Evolutionary conservation across 139 green algal species (phyloP), one percentile per base, ranked within the genome.

Genomic region (Penium margaritaceum): DNA sequence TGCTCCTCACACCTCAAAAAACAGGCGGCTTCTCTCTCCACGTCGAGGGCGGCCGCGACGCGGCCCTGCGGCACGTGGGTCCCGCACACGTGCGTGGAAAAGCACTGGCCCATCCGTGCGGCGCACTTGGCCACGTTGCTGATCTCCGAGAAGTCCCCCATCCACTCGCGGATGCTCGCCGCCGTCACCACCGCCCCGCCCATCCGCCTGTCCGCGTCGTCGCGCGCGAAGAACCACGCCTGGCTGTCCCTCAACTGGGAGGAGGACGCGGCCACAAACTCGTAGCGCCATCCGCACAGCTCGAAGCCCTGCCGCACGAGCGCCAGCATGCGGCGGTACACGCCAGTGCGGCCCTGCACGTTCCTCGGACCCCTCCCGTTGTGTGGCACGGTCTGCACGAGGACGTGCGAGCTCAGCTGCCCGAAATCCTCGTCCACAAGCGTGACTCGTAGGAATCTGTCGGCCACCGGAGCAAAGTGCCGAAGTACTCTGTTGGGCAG

Each of bases 51-150:
- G n/a, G n/a, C n/a, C n/a, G n/a, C n/a, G n/a, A n/a, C n/a, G n/a
- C n/a, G n/a, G n/a, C n/a, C n/a, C n/a, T n/a, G n/a, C n/a, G n/a
- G n/a, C n/a, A n/a, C n/a, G n/a, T n/a, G n/a, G n/a, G n/a, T n/a
- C n/a, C n/a, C n/a, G n/a, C n/a, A n/a, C n/a, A n/a, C n/a, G 51
- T 24, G 51, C 35, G 43, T 73, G 34, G 74, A 82, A 81, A 86
- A 88, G 71, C 76, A 81, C 70, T 87, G 84, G 15, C 84, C 84
- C 67, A 88, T 73, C 19, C 84, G 69, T 2, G 84, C 74, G 1
- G 79, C 76, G 43, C 46, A 87, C 78, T 85, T 85, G 66, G 78
- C 77, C 17, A 70, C 51, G 51, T 60, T 60, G 51, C 51, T n/a
- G 51, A 60, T 60, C 24, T n/a, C 51, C 2, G 51, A 60, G 51